Evolutionary conservation across 805 yeast genomes (phyloP), one percentile per base, ranked within the genome.

Genomic region (Candida ponderosae): DNA sequence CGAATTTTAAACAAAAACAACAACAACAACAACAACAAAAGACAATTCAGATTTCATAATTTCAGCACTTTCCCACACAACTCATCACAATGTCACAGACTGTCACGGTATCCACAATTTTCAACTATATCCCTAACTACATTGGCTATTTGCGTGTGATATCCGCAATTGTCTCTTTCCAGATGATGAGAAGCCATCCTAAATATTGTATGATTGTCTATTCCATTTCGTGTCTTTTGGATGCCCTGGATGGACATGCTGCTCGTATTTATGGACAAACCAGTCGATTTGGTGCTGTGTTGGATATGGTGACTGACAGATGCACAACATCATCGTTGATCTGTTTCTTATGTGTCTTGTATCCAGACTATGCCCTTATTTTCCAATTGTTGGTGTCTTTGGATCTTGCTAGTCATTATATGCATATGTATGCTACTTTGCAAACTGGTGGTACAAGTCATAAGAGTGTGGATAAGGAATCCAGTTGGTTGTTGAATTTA

Each of bases 241-340:
- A 93, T 61, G 99, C 99, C 0, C 75, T 88, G 40, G 99, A 93
- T 58, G 99, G 99, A 4, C 79, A 81, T 38, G 95, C 96, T 40
- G 99, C 99, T 5, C 73, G 99, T 45, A 73, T 72, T 51, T 86
- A 70, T 57, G 76, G 84, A 57, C 99, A 93, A 60, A 81, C 95
- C 14, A 85, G 97, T 24, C 74, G 76, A 47, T 86, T 87, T 48
- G 99, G 99, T 28, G 97, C 98, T 16, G 95, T 94, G 17, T 72
- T 93, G 50, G 99, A 93, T 61, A 93, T 93, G 99, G 97, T 93
- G 24, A 90, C 98, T 16, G 99, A 93, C 59, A 73, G 99, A 55
- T 93, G 97, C 57, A 89, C 98, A 13, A 93, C 99, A 0, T 76
- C 95, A 13, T 82, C 96, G n/a, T 71, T 93, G 52, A 79, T 93